Conservation (phyloP, 805 yeast species). For the Phaffomyces antillensis region DNA sequence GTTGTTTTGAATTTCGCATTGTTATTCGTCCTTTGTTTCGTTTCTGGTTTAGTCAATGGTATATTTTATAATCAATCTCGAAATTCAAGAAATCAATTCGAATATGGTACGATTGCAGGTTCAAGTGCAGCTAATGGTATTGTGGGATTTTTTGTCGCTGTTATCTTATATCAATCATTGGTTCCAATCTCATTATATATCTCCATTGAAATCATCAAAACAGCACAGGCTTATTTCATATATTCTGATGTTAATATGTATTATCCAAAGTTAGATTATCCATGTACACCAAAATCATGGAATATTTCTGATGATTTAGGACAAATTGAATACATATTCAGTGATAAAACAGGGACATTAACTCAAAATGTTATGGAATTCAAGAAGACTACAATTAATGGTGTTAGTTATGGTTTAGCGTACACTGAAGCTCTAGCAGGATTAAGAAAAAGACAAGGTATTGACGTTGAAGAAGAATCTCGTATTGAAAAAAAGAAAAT, state of each 20-base stretch:
- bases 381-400: constrained; percentile 72
- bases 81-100: constrained; percentile 57
- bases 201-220: constrained; percentile 74
- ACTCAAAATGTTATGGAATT: constrained; percentile 85
- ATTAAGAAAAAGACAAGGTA: constrained; percentile 67
- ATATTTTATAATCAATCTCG: constrained; percentile 41
- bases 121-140: constrained; percentile 62
- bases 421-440: constrained; percentile 83
- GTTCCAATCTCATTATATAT: constrained; percentile 81
- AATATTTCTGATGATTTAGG: constrained; percentile 81
- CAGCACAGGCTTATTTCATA: constrained; percentile 76
- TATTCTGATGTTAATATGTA: constrained; percentile 71
- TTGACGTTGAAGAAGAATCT: constrained; percentile 61
- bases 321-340: constrained; percentile 76
- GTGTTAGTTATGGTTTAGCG: constrained; percentile 67
- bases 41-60: constrained; percentile 68
- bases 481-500: constrained; percentile 46
- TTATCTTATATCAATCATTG: constrained; percentile 69
- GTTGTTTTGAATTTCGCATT: constrained; percentile 61
- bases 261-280: constrained; percentile 61
- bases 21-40: constrained; percentile 59
- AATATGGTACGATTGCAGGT: constrained; percentile 63
- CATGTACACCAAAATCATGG: constrained; percentile 83
- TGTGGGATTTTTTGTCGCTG: constrained; percentile 66
- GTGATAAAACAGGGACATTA: constrained; percentile 80